phyloP scores from a whole-genome alignment of 129 eudicot species.

The Centrapalus pauciflorus region DNA sequence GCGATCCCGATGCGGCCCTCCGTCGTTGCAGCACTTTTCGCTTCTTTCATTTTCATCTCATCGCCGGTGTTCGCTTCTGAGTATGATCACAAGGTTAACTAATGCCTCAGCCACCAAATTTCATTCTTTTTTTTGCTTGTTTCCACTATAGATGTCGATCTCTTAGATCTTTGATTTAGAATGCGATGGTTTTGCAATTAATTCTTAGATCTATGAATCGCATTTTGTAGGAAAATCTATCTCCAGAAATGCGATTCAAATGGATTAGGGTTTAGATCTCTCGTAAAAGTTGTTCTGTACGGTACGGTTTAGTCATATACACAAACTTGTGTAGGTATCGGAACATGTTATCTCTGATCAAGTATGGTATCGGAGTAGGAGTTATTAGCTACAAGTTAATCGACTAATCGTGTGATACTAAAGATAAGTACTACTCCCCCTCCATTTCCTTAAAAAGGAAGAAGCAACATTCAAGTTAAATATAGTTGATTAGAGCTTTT shows the following conservation, averaged over 20 bases:
- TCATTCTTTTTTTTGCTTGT: too few relatives aligned
- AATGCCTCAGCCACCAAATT: neutral
- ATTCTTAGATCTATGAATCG: constrained; percentile 12
- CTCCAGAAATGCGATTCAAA: constrained; percentile 5
- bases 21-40: constrained; percentile 21
- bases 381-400: neutral
- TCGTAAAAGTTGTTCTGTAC: neutral
- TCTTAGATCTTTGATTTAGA: constrained; percentile 7
- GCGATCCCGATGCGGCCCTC: constrained; percentile 64
- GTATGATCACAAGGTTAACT: constrained; percentile 70
- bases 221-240: neutral
- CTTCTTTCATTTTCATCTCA: constrained; percentile 25
- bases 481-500: constrained; percentile 1
- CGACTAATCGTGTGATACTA: neutral
- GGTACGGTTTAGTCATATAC: neutral
- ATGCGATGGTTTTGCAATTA: neutral
- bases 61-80: constrained; percentile 69
- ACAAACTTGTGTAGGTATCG: neutral
- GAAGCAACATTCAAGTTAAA: neutral
- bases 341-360: neutral
- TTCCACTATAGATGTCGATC: neutral
- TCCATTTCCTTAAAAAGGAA: too few relatives aligned
- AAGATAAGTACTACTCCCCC: neutral
- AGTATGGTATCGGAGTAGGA: constrained; percentile 1
- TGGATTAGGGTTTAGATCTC: constrained; percentile 31